These are phyloP conservation scores for Aristolochia californica DNA, from an alignment of 164 flowering plant species.

Conservation along the genomic window DNA sequence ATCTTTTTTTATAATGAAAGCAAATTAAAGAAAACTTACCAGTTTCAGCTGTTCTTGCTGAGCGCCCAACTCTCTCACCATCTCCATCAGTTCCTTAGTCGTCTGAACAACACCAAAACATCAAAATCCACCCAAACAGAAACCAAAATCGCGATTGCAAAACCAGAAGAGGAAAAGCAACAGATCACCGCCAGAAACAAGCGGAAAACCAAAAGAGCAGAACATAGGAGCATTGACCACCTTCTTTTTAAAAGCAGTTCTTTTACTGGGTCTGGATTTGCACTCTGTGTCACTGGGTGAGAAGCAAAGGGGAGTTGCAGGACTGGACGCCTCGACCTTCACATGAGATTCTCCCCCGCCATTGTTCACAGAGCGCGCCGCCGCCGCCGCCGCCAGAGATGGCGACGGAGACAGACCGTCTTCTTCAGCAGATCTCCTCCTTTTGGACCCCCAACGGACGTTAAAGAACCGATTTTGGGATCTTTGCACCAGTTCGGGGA, in stretches of 20 bases:
- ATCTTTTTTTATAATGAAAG: background rate
- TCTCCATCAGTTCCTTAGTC: conserved; percentile 19
- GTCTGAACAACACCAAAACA: conserved; percentile 27
- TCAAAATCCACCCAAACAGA: no score
- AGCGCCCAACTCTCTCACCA: conserved; percentile 11
- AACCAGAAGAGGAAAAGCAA: no score
- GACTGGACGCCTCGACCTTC: conserved; percentile 24
- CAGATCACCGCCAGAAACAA: no score
- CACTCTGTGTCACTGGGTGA: conserved; percentile 30
- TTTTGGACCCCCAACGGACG: conserved; percentile 28
- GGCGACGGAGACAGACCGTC: background rate
- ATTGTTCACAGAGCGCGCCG: no score
- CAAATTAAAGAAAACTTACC: conserved; percentile 19
- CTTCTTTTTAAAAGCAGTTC: conserved; percentile 18
- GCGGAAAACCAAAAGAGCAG: no score
- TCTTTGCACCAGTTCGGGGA: conserved; percentile 8
- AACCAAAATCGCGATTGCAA: no score
- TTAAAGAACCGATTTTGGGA: background rate
- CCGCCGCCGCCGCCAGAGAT: background rate
- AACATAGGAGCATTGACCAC: no score
- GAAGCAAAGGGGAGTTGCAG: conserved; percentile 41
- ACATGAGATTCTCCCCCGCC: background rate
- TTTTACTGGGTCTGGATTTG: conserved; percentile 18
- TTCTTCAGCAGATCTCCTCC: conserved; percentile 24
- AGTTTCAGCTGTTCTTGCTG: conserved; percentile 12